Evolutionary conservation across 352 stramenopile species (phyloP), one percentile per base, ranked within the genome.

Genomic region (Phytopythium montanum): DNA sequence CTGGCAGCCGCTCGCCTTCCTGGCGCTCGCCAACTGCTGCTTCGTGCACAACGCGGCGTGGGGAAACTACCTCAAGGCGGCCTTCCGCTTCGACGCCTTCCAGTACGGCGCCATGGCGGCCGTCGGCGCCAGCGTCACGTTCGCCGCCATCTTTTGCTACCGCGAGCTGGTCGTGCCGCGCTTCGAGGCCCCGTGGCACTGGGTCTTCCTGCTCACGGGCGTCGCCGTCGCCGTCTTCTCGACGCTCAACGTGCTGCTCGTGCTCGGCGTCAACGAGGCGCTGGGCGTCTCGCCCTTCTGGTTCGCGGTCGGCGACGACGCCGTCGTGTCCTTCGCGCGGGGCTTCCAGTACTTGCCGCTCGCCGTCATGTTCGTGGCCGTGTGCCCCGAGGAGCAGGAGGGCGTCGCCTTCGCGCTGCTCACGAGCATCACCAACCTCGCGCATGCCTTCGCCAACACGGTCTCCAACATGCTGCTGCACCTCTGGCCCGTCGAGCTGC

Each of bases 271-370:
- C 38, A 92, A 90, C 59, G 75, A 90, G n/a, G 18, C 41, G 3
- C 57, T 92, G 38, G 73, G 78, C 9, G 68, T 94, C 26, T 59
- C 80, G 6, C 54, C 85, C 1, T 94, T 92, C 50, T 92, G 82
- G 82, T 94, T 94, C 60, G 72, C 85, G 5, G 69, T 91, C 31
- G 82, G 85, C 10, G 85, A 94, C 58, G 55, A 70, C 16, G 82
- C 80, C 21, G 72, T 88, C 16, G 70, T 87, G 19, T 81, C 80
- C 23, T 94, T 92, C 45, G 85, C 82, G 2, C 76, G 70, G 41
- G 85, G 85, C 13, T 87, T 94, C 56, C 85, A 94, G 65, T 87
- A 90, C 55, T 77, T 94, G 1, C 85, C 85, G 4, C 64, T 90
- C 6, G 82, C 85, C 36, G 65, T 89, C 67, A 90, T 92, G 72